These are phyloP conservation scores for Wolfiporia cocos DNA, from an alignment of 1,284 basidiomycete species.

Conservation along the genomic window DNA sequence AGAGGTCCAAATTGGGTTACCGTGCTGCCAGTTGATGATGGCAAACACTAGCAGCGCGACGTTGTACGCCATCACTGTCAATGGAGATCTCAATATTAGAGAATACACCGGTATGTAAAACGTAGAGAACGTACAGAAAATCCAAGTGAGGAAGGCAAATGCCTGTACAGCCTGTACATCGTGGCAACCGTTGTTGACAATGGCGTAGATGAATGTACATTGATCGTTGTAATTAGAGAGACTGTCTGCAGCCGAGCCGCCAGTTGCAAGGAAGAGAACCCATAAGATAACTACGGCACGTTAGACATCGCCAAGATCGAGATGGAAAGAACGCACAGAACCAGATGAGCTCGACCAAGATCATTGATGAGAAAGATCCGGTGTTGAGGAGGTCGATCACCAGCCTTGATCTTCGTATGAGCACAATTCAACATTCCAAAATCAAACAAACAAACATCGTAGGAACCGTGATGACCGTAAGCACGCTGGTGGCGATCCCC, in stretches of 20 bases:
- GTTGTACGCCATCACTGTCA: slow-evolving; percentile 15
- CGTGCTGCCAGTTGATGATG: slow-evolving; percentile 9
- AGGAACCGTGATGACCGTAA: slow-evolving; percentile 18
- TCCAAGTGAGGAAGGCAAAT: slow-evolving; percentile 17
- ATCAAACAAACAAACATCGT: slow-evolving; percentile 14
- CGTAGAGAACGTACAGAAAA: slow-evolving; percentile 11
- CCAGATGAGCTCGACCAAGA: slow-evolving; percentile 22
- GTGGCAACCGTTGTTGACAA: slow-evolving; percentile 14
- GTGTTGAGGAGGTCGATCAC: slow-evolving; percentile 17
- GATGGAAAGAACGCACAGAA: slow-evolving; percentile 14
- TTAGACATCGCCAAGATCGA: background rate
- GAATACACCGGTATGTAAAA: too few species aligned
- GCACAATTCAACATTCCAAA: background rate
- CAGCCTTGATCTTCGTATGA: slow-evolving; percentile 10
- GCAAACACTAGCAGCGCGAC: slow-evolving; percentile 13
- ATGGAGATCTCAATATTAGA: too few species aligned
- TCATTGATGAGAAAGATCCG: slow-evolving; percentile 22
- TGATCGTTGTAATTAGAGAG: background rate
- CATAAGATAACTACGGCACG: slow-evolving; percentile 11
- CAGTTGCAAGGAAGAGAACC: slow-evolving; percentile 17
- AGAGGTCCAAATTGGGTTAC: slow-evolving; percentile 13
- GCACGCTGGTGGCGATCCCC: slow-evolving; percentile 15
- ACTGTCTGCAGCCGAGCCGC: slow-evolving; percentile 11
- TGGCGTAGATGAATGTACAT: slow-evolving; percentile 11
- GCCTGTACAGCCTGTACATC: slow-evolving; percentile 18